These are phyloP conservation scores for Saccharomycopsis guyanensis DNA, from an alignment of 805 yeast genomes.

Conservation along the genomic window DNA sequence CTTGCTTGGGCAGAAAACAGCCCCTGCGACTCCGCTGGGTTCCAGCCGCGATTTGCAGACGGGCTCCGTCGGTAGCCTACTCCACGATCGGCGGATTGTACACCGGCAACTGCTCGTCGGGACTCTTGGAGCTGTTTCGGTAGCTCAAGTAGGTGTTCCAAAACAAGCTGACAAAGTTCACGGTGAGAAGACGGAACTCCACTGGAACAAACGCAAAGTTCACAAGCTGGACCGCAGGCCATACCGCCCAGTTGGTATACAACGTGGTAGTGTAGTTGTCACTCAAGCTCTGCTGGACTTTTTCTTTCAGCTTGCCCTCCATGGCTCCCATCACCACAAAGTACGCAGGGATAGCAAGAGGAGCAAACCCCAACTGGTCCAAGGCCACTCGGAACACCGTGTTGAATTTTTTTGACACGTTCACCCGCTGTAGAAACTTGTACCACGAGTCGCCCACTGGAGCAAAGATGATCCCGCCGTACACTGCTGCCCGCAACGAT, in stretches of 20 bases:
- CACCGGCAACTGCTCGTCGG: conserved; percentile 3
- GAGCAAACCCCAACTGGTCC: conserved; percentile 77
- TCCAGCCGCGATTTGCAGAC: too few species aligned
- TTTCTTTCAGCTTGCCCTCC: conserved; percentile 41
- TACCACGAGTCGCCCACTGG: conserved; percentile 74
- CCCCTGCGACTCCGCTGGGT: too few species aligned
- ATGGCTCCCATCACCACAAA: conserved; percentile 58
- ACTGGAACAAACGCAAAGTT: conserved; percentile 76
- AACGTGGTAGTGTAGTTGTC: conserved; percentile 62
- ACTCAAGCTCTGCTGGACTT: conserved; percentile 35
- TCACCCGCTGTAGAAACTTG: conserved; percentile 38
- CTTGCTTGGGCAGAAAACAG: too few species aligned
- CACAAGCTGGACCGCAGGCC: conserved; percentile 82
- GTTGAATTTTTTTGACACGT: conserved; percentile 22
- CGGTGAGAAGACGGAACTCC: conserved; percentile 57
- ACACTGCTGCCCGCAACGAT: conserved; percentile 55
- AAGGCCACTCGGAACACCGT: conserved; percentile 42
- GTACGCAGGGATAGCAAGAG: conserved; percentile 67
- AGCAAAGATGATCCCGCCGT: conserved; percentile 70
- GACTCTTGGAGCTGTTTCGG: conserved; percentile 32
- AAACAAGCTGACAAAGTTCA: conserved; percentile 62
- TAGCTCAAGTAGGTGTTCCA: conserved; percentile 80
- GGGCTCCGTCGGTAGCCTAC: too few species aligned
- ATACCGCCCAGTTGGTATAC: conserved; percentile 69
- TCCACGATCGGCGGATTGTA: conserved; percentile 18